Conservation (phyloP, 768 basidiomycete genomes). For the Termitomyces bulborhizus region DNA sequence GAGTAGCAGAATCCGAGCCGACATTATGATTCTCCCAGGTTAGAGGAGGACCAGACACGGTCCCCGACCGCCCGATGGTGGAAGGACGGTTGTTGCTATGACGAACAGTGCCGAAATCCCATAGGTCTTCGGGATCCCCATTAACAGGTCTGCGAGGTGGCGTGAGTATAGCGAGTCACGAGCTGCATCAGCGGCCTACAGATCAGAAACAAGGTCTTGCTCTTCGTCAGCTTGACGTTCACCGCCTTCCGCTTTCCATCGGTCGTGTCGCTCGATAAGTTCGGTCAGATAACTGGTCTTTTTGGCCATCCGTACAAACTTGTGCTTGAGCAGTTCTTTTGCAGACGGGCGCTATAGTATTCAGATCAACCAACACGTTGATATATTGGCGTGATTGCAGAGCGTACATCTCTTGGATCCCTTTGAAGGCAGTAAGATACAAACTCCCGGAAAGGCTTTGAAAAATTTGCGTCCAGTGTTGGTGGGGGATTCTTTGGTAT, state of each 20-base stretch:
- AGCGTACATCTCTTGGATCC: constrained; percentile 83
- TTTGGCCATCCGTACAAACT: constrained; percentile 92
- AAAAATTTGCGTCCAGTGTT: constrained; percentile 83
- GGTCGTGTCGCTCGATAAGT: constrained; percentile 88
- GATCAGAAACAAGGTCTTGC: constrained; percentile 50
- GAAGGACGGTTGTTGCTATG: constrained; percentile 51
- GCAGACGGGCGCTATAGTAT: constrained; percentile 80
- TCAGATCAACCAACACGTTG: constrained; percentile 7
- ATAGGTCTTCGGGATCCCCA: constrained; percentile 75
- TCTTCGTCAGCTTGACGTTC: constrained; percentile 70
- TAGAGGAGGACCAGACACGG: constrained; percentile 58
- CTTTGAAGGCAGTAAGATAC: constrained; percentile 89
- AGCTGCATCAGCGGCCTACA: constrained; percentile 36
- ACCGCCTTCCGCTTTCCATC: constrained; percentile 90
- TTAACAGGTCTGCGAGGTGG: constrained; percentile 36
- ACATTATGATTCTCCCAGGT: constrained; percentile 77
- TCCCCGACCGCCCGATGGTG: constrained; percentile 66
- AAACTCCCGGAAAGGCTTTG: constrained; percentile 91
- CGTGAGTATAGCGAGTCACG: constrained; percentile 1
- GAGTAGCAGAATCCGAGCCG: constrained; percentile 20
- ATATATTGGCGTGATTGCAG: not conserved
- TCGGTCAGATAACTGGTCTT: constrained; percentile 94
- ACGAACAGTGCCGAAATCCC: constrained; percentile 97
- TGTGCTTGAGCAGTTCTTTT: constrained; percentile 93
- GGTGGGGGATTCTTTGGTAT: constrained; percentile 98